phyloP scores from a whole-genome alignment of 2,329 filamentous ascomycete species.

The Arachnomyces sp. region DNA sequence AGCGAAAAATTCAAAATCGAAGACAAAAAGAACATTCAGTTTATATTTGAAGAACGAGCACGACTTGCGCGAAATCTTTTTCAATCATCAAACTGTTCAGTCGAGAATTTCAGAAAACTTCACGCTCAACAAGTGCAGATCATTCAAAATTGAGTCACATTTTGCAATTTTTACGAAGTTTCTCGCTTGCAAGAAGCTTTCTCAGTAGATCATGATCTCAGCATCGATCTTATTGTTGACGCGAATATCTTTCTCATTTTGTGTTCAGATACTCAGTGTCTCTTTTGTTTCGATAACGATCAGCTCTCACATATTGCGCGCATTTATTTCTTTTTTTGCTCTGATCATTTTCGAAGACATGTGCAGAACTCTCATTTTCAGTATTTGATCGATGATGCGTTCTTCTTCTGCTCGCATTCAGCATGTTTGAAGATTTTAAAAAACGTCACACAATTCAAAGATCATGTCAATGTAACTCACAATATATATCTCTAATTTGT shows the following conservation, averaged over 20 bases:
- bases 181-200: neutral
- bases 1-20: neutral
- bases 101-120: neutral
- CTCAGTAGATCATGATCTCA: neutral
- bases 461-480: no score
- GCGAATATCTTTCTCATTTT: slow-evolving; percentile 1
- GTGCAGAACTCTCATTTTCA: slow-evolving; percentile 4
- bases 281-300: no score
- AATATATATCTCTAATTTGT: no score
- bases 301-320: neutral
- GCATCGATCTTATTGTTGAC: neutral
- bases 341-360: slow-evolving; percentile 5
- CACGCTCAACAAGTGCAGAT: slow-evolving; percentile 2
- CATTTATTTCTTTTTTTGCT: slow-evolving; percentile 3
- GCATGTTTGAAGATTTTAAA: neutral
- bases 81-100: slow-evolving; percentile 1
- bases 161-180: slow-evolving; percentile 3
- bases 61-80: slow-evolving; percentile 5
- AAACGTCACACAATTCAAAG: slow-evolving; percentile 1
- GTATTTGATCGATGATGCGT: slow-evolving; percentile 2
- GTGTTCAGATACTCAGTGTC: no score
- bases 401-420: slow-evolving; percentile 4
- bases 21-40: neutral
- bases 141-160: slow-evolving; percentile 3
- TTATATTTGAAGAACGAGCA: slow-evolving; percentile 1